These are phyloP conservation scores for Tylopilus felleus DNA, from an alignment of 768 basidiomycete genomes.

Conservation along the genomic window DNA sequence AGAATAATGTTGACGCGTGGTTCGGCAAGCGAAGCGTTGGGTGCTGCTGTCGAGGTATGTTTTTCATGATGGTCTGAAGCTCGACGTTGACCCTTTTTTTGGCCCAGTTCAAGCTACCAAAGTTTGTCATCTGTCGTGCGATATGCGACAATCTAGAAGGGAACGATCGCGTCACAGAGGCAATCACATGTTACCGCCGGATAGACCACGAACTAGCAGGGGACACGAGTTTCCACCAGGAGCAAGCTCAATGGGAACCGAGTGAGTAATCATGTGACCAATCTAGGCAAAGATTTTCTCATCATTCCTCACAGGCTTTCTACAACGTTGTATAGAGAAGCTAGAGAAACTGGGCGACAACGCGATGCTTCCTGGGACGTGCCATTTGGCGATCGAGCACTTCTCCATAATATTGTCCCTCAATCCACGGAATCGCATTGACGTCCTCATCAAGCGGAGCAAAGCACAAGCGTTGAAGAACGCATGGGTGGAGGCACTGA, in stretches of 20 bases:
- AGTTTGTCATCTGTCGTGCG: background rate
- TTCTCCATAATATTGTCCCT: no score
- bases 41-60: background rate
- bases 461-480: background rate
- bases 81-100: no score
- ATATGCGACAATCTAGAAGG: background rate
- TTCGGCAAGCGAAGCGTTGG: background rate
- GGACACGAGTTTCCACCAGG: background rate
- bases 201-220: background rate
- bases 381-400: no score
- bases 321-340: background rate
- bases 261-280: background rate
- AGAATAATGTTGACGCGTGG: background rate
- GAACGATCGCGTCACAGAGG: background rate
- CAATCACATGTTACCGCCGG: background rate
- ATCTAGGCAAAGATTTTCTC: background rate
- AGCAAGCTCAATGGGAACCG: background rate
- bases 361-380: no score
- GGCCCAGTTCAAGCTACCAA: background rate
- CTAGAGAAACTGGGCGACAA: background rate
- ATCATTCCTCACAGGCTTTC: background rate
- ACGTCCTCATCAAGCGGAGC: no score
- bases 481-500: background rate
- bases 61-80: no score
- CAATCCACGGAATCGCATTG: no score